These are phyloP conservation scores for Camillea tinctor DNA, from an alignment of 2,329 filamentous ascomycete species.

Conservation along the genomic window DNA sequence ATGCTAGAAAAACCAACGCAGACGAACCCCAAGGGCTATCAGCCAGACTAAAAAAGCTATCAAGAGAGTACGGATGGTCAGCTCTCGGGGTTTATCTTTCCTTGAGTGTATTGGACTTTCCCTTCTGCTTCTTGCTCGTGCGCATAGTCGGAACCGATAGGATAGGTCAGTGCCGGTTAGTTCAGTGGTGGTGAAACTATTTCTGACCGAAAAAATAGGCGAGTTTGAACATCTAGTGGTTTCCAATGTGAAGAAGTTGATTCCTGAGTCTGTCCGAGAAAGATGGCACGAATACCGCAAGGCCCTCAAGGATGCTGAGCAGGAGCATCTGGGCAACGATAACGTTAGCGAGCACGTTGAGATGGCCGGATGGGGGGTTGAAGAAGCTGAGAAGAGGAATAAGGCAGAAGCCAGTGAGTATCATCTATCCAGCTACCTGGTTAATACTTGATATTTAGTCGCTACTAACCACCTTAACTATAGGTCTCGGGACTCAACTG, in stretches of 20 bases:
- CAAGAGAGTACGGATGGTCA: conserved; percentile 90
- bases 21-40: conserved; percentile 51
- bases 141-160: conserved; percentile 77
- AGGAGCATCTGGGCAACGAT: conserved; percentile 42
- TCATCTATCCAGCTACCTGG: background rate
- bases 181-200: background rate
- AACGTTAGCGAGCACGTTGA: conserved; percentile 47
- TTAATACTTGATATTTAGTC: background rate
- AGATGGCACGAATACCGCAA: conserved; percentile 50
- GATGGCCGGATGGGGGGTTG: conserved; percentile 59
- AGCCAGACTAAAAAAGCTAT: conserved; percentile 76
- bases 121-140: conserved; percentile 91
- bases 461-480: conserved; percentile 11
- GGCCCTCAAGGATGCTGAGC: conserved; percentile 46
- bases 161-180: conserved; percentile 61
- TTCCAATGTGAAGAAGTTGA: conserved; percentile 53
- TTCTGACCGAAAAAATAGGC: conserved; percentile 39
- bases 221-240: conserved; percentile 67
- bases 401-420: conserved; percentile 72
- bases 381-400: conserved; percentile 60
- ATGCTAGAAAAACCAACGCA: conserved; percentile 15
- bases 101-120: conserved; percentile 85
- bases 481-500: conserved; percentile 74
- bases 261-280: conserved; percentile 59
- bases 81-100: conserved; percentile 87